Evolutionary conservation across 805 yeast species (phyloP), one percentile per base, ranked within the genome.

Genomic region (Zygoascus bituminiphila): DNA sequence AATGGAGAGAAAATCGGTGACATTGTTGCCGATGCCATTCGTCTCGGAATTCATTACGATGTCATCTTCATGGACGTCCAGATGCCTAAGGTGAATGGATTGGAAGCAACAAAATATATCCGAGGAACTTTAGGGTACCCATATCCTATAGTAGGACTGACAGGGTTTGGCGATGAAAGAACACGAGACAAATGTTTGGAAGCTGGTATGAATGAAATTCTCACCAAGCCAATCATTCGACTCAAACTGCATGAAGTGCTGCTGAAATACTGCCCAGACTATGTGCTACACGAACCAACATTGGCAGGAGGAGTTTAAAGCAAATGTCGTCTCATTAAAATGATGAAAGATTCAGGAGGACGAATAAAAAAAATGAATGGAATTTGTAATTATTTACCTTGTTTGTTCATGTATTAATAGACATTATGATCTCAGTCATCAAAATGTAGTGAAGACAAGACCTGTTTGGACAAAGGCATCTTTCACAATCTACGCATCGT

Each of bases 51-150:
- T 2, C 48, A 40, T 17, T 88, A 74, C 62, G 93, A 87, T 62
- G 66, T 91, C 46, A 79, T 91, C 1, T 87, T 91, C 62, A 91
- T 91, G 98, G 98, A 91, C 66, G 95, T 91, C 45, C 97, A 91
- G 66, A 91, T 91, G 98, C 98, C 98, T 2, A 82, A 79, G 57
- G 73, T 89, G 56, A 97, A 91, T 62, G 98, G 98, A 5, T 67
- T 88, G 22, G 72, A 80, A 23, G 95, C 98, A 0, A 89, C 98
- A 0, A 78, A 72, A 51, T 72, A 76, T 58, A 84, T 91, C 35
- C 72, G 96, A 38, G 66, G 71, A 15, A 80, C 83, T 41, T 64
- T 84, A 50, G 69, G 74, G 2, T 86, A 77, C 60, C 62, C 63
- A 0, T 76, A 77, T 8, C 96, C 97, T 0, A 88, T 93, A 51